These are phyloP conservation scores for Singerocomus rubriflavus DNA, from an alignment of 1,284 basidiomycete genomes.

Conservation along the genomic window DNA sequence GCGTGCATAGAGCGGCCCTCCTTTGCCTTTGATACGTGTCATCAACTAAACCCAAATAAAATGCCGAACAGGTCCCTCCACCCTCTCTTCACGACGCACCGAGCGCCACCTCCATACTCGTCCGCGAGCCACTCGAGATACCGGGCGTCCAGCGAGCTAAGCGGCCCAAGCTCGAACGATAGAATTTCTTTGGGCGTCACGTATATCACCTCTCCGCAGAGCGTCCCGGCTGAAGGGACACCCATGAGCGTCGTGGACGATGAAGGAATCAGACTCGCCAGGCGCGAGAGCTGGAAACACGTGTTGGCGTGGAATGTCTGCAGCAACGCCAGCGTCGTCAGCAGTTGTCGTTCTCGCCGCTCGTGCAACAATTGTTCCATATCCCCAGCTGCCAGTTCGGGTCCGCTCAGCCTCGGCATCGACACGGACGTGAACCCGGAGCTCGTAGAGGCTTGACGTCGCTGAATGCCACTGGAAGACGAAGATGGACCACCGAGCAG, in stretches of 20 bases:
- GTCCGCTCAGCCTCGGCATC: slow-evolving; percentile 16
- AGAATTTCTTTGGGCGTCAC: slow-evolving; percentile 59
- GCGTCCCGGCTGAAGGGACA: not conserved
- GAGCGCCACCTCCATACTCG: slow-evolving; percentile 53
- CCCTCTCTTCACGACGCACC: slow-evolving; percentile 42
- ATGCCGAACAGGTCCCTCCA: slow-evolving; percentile 50
- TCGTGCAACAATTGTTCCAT: slow-evolving; percentile 22
- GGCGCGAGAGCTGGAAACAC: slow-evolving; percentile 58
- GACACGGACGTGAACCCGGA: slow-evolving; percentile 20
- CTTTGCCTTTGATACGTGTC: too few relatives aligned
- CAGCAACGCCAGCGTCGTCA: slow-evolving; percentile 64
- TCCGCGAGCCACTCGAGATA: slow-evolving; percentile 73
- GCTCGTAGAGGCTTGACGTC: slow-evolving; percentile 32
- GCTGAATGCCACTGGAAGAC: slow-evolving; percentile 27
- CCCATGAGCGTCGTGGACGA: slow-evolving; percentile 12
- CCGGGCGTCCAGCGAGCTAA: slow-evolving; percentile 62
- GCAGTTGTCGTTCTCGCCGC: slow-evolving; percentile 44
- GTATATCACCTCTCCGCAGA: slow-evolving; percentile 21
- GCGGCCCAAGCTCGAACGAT: slow-evolving; percentile 66
- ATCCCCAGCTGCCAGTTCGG: slow-evolving; percentile 7
- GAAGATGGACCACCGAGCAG: slow-evolving; percentile 22
- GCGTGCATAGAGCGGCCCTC: too few relatives aligned
- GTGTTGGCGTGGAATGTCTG: slow-evolving; percentile 74
- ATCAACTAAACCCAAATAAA: slow-evolving; percentile 42
- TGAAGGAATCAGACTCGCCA: slow-evolving; percentile 47